Evolutionary conservation across 805 yeast genomes (phyloP).

Genomic region (Nakazawaea wyomingensis): DNA sequence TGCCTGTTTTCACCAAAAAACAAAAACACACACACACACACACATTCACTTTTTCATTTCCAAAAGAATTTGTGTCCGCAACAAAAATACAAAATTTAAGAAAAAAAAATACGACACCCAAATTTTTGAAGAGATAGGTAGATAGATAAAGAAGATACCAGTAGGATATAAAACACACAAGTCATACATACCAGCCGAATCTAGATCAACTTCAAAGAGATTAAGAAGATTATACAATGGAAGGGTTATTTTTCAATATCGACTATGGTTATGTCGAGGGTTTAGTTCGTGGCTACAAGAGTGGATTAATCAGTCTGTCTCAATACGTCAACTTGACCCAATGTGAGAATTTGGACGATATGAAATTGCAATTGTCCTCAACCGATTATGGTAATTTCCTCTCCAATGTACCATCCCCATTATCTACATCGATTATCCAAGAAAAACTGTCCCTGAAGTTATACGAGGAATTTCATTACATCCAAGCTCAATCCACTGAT

Average conservation of each 20-base stretch:
- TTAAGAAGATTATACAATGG: too few relatives aligned
- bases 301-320: constrained; percentile 67
- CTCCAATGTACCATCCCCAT: constrained; percentile 73
- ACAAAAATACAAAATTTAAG: background rate
- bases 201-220: too few relatives aligned
- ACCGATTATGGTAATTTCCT: constrained; percentile 94
- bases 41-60: too few relatives aligned
- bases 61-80: too few relatives aligned
- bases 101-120: background rate
- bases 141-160: too few relatives aligned
- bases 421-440: constrained; percentile 84
- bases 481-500: constrained; percentile 78
- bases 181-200: too few relatives aligned
- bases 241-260: constrained; percentile 87
- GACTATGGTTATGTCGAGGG: constrained; percentile 92
- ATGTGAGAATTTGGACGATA: constrained; percentile 91
- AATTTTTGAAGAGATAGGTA: too few relatives aligned
- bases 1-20: too few relatives aligned
- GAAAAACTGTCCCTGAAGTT: constrained; percentile 69
- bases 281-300: constrained; percentile 88
- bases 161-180: too few relatives aligned
- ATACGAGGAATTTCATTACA: constrained; percentile 78
- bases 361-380: constrained; percentile 88
- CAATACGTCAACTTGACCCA: constrained; percentile 93
- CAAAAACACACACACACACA: too few relatives aligned